Base-by-base conservation (phyloP, 1,139 yeast genomes). In the Zygosaccharomyces sapae region DNA sequence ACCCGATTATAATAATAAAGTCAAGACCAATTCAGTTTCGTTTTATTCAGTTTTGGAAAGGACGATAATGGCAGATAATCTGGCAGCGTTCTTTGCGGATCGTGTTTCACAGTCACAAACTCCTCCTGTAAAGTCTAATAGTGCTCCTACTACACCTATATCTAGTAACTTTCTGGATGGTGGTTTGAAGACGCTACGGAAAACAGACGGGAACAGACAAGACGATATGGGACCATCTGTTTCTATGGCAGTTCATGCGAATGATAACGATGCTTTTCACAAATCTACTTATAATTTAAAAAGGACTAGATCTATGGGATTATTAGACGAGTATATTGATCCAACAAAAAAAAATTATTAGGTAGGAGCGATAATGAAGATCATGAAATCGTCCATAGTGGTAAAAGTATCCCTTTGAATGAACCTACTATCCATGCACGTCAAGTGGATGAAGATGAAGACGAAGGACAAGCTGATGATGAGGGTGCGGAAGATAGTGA, bases 231-330 rank as follows among this genome's bases (percentile, higher is more conserved):
- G 70, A 6, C 70, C 70, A 8, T 62, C 67, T 9, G 60, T 64
- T 1, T 72, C 76, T 9, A 69, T 69, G 64, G 76, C 76, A 47
- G 79, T 86, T 19, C 86, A 83, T 50, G 90, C 94, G 10, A 74
- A 76, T 43, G 82, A 81, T 65, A 88, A 83, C 50, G 80, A 77
- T 49, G 86, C 84, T 61, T 87, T 87, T 61, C 76, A 80, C 51
- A 79, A 77, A 52, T 78, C 88, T 9, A 78, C 94, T 2, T 88
- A 85, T 66, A 82, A 82, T 58, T 71, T 88, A 61, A 88, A 87
- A 61, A 72, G 96, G 61, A 88, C 96, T 27, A 76, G 94, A 59
- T 85, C 95, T 5, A 74, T 87, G 75, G 96, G 96, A 1, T 66
- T 86, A 19, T 71, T 88, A 56, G 95, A 86, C 61, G 86, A 82